Conservation (phyloP, 495 filamentous ascomycete genomes). For the Neurospora hispaniola region DNA sequence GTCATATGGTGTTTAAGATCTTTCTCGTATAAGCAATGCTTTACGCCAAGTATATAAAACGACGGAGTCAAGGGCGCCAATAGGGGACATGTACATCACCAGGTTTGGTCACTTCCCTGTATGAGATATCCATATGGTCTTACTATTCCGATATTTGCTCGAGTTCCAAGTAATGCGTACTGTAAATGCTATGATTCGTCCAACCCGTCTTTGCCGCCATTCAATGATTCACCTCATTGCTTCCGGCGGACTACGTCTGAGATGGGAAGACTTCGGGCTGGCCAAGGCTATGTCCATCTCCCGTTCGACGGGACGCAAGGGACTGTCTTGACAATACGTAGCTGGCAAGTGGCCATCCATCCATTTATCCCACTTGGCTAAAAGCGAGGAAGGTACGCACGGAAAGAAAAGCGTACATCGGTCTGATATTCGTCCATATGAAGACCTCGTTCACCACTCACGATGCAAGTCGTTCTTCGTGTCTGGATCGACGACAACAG, state of each 20-base stretch:
- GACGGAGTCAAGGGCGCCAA: neutral
- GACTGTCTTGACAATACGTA: neutral
- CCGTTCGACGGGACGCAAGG: neutral
- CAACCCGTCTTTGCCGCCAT: neutral
- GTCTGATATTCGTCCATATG: neutral
- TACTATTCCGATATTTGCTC: neutral
- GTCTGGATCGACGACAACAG: neutral
- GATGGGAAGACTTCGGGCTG: constrained; percentile 1
- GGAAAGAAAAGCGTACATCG: neutral
- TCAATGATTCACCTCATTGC: neutral
- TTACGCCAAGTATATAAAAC: neutral
- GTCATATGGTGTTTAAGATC: neutral
- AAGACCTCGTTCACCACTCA: neutral
- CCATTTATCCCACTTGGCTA: neutral
- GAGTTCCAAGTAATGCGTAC: neutral
- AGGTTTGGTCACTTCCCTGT: neutral
- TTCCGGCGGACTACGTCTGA: neutral
- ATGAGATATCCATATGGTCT: neutral
- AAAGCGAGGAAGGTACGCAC: neutral
- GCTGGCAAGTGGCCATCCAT: neutral
- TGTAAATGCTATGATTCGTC: neutral
- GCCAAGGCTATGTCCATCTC: neutral
- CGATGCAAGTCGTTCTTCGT: neutral
- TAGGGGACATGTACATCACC: neutral
- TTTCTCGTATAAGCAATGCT: neutral